Evolutionary conservation across 495 filamentous ascomycete species (phyloP).

Genomic region (Hypomontagnella monticulosa): DNA sequence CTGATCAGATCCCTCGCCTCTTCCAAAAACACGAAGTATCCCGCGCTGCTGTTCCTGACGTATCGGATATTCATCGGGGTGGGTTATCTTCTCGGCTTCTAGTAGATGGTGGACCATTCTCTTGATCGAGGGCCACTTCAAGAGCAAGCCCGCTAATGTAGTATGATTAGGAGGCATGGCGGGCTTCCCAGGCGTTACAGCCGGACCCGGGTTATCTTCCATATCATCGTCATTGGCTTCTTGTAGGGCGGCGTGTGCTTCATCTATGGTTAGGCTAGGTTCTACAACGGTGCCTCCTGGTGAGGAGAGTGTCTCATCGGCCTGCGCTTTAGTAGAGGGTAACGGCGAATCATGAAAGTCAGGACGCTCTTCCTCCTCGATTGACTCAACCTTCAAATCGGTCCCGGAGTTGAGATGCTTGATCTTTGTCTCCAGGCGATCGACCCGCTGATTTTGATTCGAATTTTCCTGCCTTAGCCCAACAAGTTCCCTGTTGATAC

Average conservation of each 20-base stretch:
- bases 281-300: constrained; percentile 42
- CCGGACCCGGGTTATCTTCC: constrained; percentile 56
- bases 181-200: constrained; percentile 62
- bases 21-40: constrained; percentile 77
- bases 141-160: constrained; percentile 79
- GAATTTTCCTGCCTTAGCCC: constrained; percentile 23
- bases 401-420: constrained; percentile 36
- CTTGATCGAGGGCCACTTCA: constrained; percentile 75
- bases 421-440: constrained; percentile 37
- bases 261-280: constrained; percentile 43
- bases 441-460: constrained; percentile 36
- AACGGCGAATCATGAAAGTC: constrained; percentile 30
- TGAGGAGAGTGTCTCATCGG: constrained; percentile 41
- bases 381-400: constrained; percentile 44
- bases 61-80: constrained; percentile 72
- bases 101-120: constrained; percentile 60
- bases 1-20: constrained; percentile 75
- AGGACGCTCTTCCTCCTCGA: constrained; percentile 43
- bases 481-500: constrained; percentile 25
- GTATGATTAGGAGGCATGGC: constrained; percentile 81
- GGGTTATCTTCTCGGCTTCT: constrained; percentile 62
- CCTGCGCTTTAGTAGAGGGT: constrained; percentile 32
- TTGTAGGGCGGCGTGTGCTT: constrained; percentile 47
- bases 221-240: constrained; percentile 53
- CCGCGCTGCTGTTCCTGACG: constrained; percentile 79